Evolutionary conservation across 176 grass and related monocot species (phyloP).

Genomic region (Coix lacrymajobi): DNA sequence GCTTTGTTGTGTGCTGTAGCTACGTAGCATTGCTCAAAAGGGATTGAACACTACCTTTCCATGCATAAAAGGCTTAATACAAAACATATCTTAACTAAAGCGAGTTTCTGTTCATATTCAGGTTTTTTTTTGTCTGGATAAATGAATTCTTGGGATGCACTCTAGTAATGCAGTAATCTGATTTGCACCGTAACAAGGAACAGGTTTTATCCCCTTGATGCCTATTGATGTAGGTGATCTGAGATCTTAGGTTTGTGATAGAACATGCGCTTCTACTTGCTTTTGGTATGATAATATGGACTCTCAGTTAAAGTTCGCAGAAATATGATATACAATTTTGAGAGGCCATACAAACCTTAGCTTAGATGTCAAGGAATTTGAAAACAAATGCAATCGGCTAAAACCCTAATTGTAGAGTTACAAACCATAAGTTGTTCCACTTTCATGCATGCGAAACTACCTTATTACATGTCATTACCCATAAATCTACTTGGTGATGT

Average conservation of each 20-base stretch:
- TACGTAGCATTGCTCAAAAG: conserved; percentile 16
- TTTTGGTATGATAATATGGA: neutral
- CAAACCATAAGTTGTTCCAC: neutral
- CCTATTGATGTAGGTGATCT: neutral
- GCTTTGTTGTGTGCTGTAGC: neutral
- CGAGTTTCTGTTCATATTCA: neutral
- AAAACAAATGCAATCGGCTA: neutral
- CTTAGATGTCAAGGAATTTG: neutral
- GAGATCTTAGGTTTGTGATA: neutral
- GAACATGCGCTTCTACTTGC: neutral
- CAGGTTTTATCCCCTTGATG: neutral
- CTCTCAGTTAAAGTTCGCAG: neutral
- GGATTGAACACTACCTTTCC: neutral
- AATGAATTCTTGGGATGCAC: neutral
- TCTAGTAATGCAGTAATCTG: neutral
- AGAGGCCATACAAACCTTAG: neutral
- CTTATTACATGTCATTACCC: neutral
- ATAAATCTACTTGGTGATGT: neutral
- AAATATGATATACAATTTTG: neutral
- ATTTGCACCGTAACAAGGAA: neutral
- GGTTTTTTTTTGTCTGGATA: neutral
- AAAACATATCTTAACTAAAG: neutral
- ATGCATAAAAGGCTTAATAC: neutral
- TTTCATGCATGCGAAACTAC: neutral
- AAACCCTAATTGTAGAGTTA: neutral